Conservation (phyloP, 805 yeast species). For the Saccharomycopsis sp. region DNA sequence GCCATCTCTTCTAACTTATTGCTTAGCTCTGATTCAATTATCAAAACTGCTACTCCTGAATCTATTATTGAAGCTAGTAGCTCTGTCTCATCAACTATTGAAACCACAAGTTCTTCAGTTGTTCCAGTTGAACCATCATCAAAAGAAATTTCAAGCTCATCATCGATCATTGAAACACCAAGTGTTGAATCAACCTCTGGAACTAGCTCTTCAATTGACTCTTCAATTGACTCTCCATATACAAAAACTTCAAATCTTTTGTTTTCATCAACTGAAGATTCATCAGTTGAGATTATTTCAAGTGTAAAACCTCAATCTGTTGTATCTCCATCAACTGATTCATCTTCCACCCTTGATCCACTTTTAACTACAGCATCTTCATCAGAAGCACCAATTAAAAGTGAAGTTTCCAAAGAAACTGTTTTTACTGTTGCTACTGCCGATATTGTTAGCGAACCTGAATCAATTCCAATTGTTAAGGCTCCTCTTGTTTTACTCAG, state of each 20-base stretch:
- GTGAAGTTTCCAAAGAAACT: background rate
- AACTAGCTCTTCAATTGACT: background rate
- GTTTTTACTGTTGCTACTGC: background rate
- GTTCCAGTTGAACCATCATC: too few species aligned
- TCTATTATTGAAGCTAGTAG: too few species aligned
- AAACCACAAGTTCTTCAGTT: too few species aligned
- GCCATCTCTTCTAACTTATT: too few species aligned
- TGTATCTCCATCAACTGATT: background rate
- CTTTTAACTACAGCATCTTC: background rate
- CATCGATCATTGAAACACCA: too few species aligned
- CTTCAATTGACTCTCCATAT: background rate
- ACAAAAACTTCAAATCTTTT: background rate
- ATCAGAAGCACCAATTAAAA: background rate
- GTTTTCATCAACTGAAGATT: background rate
- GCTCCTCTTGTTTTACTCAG: background rate
- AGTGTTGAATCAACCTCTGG: background rate
- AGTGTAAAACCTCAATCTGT: background rate
- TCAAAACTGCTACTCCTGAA: too few species aligned
- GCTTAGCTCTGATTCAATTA: too few species aligned
- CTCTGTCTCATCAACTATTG: too few species aligned
- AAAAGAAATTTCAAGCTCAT: too few species aligned
- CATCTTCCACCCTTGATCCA: background rate
- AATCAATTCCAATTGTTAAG: background rate
- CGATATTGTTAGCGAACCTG: background rate
- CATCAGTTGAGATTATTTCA: background rate